Evolutionary conservation across 495 filamentous ascomycete species (phyloP), one percentile per base, ranked within the genome.

Genomic region (Lasiosphaeria miniovina): DNA sequence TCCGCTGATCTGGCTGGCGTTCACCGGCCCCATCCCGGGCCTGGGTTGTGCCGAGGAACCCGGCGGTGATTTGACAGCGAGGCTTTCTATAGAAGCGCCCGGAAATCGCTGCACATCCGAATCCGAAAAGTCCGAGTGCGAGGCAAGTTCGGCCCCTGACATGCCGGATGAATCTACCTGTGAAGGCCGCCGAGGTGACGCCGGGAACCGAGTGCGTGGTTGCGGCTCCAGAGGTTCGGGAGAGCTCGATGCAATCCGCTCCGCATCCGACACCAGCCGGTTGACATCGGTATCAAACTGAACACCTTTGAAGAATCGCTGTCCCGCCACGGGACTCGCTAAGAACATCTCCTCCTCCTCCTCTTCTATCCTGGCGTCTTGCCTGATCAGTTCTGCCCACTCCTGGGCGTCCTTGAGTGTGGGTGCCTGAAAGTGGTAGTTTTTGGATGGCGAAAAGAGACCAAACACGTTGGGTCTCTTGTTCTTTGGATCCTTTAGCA

Each of bases 61-160:
- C 15, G 66, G 65, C 4, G 72, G 74, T 6, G 77, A 75, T 40
- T 74, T 74, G 41, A 68, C 67, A 6, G 70, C 62, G 48, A 80
- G 64, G 66, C 69, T 75, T 62, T 80, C 78, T 51, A 78, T 67
- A 36, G 80, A 77, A 36, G 75, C 57, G 54, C 76, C 75, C 11
- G 70, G 70, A 6, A 68, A 49, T 35, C 78, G 74, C 32, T 68
- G 68, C 2, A 66, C 61, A n/a, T 83, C 84, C 3, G 80, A 81
- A 67, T 97, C 94, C 3, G 91, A 96, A 64, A 96, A 85, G 66
- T 96, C 94, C 17, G 94, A 98, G 71, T 88, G 90, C 4, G 90
- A 94, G 4, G 89, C 90, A 34, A 91, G 74, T 32, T 97, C 94
- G 59, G 93, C 89, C 11, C 89, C 93, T 10, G 93, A 81, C 33